Percentiles rank a stretch among this genome's conserved stretches.
phyloP scores from a whole-genome alignment of 768 basidiomycete genomes.

The Leccinum subtestaceum region DNA sequence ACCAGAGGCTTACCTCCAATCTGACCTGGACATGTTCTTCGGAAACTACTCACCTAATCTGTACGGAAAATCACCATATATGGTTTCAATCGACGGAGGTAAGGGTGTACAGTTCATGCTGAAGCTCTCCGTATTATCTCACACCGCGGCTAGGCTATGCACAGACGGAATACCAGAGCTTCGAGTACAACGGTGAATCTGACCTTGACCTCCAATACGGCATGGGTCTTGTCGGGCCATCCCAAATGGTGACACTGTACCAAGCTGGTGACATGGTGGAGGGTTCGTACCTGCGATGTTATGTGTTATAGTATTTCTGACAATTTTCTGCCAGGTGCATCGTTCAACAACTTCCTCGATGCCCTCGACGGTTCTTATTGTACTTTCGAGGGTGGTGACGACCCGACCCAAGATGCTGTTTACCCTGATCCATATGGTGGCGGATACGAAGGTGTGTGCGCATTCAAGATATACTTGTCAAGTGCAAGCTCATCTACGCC shows the following conservation, averaged over 20 bases:
- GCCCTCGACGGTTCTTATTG: conserved; percentile 35
- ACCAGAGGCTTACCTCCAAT: conserved; percentile 30
- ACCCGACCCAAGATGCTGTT: conserved; percentile 23
- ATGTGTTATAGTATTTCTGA: neutral
- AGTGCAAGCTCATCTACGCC: neutral
- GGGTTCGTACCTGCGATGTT: conserved; percentile 9
- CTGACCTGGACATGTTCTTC: conserved; percentile 32
- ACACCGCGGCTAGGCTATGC: conserved; percentile 4
- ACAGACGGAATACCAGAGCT: conserved; percentile 1
- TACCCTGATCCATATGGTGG: conserved; percentile 25
- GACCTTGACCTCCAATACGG: conserved; percentile 33
- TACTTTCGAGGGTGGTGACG: conserved; percentile 35
- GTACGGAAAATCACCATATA: conserved; percentile 25
- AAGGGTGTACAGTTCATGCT: neutral
- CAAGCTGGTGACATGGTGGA: conserved; percentile 31
- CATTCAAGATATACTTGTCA: neutral
- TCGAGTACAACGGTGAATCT: conserved; percentile 30
- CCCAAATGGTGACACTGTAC: conserved; percentile 29
- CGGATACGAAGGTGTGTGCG: conserved; percentile 21
- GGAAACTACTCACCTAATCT: conserved; percentile 23
- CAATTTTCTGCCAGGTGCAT: conserved; percentile 11
- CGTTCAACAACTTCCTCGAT: conserved; percentile 36
- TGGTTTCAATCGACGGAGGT: conserved; percentile 36
- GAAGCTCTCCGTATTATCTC: neutral
- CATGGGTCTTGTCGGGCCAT: conserved; percentile 27